Evolutionary conservation across 345 rosid genomes (phyloP), one percentile per base, ranked within the genome.

Genomic region (Arabidopsis arenosa): DNA sequence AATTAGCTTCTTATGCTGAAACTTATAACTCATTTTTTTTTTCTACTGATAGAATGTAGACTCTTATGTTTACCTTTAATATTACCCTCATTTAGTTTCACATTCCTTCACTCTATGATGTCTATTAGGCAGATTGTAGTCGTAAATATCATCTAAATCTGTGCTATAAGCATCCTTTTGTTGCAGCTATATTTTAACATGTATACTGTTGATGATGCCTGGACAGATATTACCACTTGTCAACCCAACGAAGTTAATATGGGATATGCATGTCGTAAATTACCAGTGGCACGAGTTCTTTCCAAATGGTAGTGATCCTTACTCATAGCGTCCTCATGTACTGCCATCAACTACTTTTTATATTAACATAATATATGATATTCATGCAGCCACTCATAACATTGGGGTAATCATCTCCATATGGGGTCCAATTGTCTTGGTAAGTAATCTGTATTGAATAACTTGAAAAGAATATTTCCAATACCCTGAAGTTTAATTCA

Each of bases 211-310:
- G 72, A 63, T 70, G 37, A 63, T 75, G 35, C 75, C 17, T 75
- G 64, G 39, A 60, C 75, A 96, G 98, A 96, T 96, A 84, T 41
- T 81, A 79, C 99, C 99, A 45, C 85, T 96, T 44, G 80, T 96
- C 73, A 78, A n/a, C 41, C 98, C 99, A 36, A 93, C 98, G 2
- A 89, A 85, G 83, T 45, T 84, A 66, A 96, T 96, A 63, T 81
- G 92, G 98, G 75, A 74, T 52, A 69, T 96, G 84, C 85, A 43
- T 47, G 80, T 85, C 30, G 80, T 70, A 63, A 79, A 83, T 70
- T 93, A 91, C 76, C 81, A 84, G 73, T 96, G 99, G 98, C 97
- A 89, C 49, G 97, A 93, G 74, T 90, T 93, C 84, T 90, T 93
- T 80, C 93, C 96, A 6, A 75, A 90, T 56, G 87, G 97, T 96